A percentile compares a stretch with the other conserved stretches of the same genome.
These are phyloP conservation scores for Gonium pectorale DNA, from an alignment of 139 green algal species.

Conservation along the genomic window DNA sequence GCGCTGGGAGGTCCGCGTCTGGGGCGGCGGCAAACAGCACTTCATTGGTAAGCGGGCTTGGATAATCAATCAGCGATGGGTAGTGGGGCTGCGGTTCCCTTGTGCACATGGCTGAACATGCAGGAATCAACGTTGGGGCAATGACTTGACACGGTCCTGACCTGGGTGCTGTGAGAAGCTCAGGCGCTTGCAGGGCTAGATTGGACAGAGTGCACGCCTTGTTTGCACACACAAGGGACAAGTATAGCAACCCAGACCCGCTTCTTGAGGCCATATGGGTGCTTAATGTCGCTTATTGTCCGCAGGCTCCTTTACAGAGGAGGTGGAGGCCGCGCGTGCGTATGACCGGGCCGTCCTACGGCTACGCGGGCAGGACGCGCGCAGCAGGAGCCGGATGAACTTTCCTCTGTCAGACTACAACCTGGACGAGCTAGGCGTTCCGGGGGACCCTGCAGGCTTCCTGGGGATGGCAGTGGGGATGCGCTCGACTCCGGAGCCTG, in stretches of 20 bases:
- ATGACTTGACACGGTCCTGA: no score
- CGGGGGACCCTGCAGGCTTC: neutral
- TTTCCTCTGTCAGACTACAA: constrained; percentile 70
- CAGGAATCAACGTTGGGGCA: no score
- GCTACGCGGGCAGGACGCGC: constrained; percentile 55
- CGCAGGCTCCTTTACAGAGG: constrained; percentile 51
- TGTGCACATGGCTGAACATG: no score
- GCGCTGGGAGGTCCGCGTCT: constrained; percentile 68
- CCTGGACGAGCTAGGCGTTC: constrained; percentile 49
- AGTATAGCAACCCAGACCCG: no score
- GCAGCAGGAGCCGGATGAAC: constrained; percentile 62
- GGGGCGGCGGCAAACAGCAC: constrained; percentile 68
- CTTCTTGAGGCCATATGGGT: no score
- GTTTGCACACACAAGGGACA: no score
- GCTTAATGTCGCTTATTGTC: no score
- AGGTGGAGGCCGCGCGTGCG: constrained; percentile 61
- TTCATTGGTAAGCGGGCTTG: constrained; percentile 65
- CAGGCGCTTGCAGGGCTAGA: no score
- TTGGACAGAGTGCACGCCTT: no score
- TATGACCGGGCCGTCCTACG: constrained; percentile 63
- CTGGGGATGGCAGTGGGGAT: neutral
- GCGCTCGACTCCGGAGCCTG: constrained; percentile 27
- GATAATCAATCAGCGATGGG: no score
- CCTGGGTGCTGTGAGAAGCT: no score
- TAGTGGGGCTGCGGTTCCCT: no score